These are phyloP conservation scores for Podospora pseudocomata DNA, from an alignment of 495 filamentous ascomycete species.

Conservation along the genomic window DNA sequence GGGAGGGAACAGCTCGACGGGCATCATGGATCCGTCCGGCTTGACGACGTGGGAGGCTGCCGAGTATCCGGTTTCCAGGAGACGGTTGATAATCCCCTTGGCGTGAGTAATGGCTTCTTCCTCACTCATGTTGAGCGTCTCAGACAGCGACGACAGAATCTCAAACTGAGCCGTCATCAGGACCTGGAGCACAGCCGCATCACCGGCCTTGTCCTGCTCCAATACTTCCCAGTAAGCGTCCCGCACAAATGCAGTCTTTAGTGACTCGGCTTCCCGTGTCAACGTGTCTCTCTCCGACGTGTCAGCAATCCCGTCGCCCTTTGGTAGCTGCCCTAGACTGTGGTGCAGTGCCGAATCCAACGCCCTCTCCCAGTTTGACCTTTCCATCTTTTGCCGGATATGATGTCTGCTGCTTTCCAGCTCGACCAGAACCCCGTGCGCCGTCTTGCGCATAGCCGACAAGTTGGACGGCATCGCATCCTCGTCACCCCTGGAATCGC, in stretches of 20 bases:
- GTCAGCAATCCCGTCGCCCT: conserved; percentile 66
- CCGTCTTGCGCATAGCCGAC: conserved; percentile 76
- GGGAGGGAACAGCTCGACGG: conserved; percentile 62
- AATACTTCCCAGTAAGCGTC: conserved; percentile 73
- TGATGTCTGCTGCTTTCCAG: conserved; percentile 85
- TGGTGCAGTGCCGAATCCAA: conserved; percentile 85
- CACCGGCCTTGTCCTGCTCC: conserved; percentile 79
- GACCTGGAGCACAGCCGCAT: conserved; percentile 71
- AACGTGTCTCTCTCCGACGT: conserved; percentile 68
- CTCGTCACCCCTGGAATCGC: conserved; percentile 64
- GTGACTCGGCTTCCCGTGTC: conserved; percentile 74
- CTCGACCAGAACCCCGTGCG: conserved; percentile 81
- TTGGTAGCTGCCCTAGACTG: conserved; percentile 70
- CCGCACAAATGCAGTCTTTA: conserved; percentile 77
- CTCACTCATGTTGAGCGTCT: conserved; percentile 75
- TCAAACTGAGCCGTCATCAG: conserved; percentile 90
- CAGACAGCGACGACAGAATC: conserved; percentile 73
- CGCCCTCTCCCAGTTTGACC: conserved; percentile 78
- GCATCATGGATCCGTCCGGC: conserved; percentile 70
- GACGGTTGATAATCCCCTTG: conserved; percentile 69
- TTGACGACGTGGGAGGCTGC: conserved; percentile 81
- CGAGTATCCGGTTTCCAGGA: conserved; percentile 70
- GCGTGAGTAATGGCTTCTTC: conserved; percentile 77
- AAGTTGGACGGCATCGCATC: conserved; percentile 62
- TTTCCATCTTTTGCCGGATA: conserved; percentile 75